phyloP scores from a whole-genome alignment of 2,329 filamentous ascomycete species.

The Fusarium falciforme region DNA sequence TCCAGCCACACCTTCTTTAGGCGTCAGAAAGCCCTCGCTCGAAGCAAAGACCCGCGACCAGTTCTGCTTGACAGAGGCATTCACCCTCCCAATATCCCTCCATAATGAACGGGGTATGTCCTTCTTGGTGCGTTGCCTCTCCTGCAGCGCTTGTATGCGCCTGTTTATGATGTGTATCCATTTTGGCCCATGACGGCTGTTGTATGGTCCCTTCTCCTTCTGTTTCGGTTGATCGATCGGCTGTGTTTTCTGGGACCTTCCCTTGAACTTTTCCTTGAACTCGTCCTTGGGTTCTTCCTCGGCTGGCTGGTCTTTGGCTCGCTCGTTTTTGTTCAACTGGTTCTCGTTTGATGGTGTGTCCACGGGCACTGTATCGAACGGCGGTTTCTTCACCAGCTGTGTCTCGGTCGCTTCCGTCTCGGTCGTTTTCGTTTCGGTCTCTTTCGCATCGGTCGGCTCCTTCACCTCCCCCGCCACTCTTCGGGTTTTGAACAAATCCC shows the following conservation, averaged over 20 bases:
- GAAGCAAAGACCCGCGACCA: slow-evolving; percentile 81
- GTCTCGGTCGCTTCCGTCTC: neutral
- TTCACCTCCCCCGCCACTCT: neutral
- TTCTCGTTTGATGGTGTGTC: neutral
- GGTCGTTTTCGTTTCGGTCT: neutral
- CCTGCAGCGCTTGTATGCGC: neutral
- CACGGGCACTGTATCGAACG: neutral
- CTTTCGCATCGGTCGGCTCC: neutral
- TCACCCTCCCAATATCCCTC: neutral
- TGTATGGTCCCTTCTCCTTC: neutral
- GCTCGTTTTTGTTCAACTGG: neutral
- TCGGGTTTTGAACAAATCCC: neutral
- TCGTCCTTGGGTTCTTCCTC: neutral
- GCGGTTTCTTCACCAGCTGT: neutral
- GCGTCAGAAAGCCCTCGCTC: slow-evolving; percentile 77
- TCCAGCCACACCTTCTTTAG: slow-evolving; percentile 66
- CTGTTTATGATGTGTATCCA: neutral
- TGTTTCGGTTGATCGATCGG: neutral
- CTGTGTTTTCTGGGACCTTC: neutral
- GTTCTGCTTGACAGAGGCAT: slow-evolving; percentile 46
- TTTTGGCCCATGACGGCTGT: neutral
- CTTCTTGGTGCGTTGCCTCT: slow-evolving; percentile 1
- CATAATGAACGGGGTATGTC: slow-evolving; percentile 22
- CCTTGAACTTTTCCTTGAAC: neutral
- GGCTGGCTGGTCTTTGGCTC: neutral